Evolutionary conservation across 352 stramenopile species (phyloP), one percentile per base, ranked within the genome.

Genomic region (Globisporangium cystogenes): DNA sequence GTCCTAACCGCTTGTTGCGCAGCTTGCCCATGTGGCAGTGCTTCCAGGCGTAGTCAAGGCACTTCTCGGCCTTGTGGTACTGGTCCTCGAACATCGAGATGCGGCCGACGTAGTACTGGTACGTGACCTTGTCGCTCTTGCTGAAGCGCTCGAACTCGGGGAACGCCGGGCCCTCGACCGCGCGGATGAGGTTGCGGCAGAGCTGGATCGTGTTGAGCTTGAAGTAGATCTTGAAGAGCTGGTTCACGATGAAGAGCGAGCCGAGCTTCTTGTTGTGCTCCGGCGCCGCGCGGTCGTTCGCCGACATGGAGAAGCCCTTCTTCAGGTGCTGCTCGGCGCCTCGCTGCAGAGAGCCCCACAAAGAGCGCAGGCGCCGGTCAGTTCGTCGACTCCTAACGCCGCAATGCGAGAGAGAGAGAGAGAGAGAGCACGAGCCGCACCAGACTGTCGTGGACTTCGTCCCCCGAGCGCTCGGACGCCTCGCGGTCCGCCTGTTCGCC

Each of bases 211-310:
- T 98, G 59, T 92, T 91, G 64, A 91, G 72, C 66, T 92, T 90
- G 72, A 98, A 98, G 76, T 98, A 98, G 72, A 98, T 98, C 63
- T 95, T 96, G 70, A 98, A 98, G 40, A 98, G 82, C 70, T 98
- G 90, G 61, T 98, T 97, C 44, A 97, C 93, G 66, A 98, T 95
- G 57, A 94, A 96, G 11, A 94, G 70, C 50, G 80, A 71, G n/a
- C 82, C 84, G 42, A 88, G 68, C 48, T 90, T 90, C 72, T 94
- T 94, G 72, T 88, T 93, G 64, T 90, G 64, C 55, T 90, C 79
- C 4, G 68, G 52, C 15, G 80, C 69, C 37, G 79, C 84, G 62
- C 84, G 82, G 55, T 93, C 84, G 60, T 94, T 94, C 27, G 78
- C 78, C 7, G 81, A 71, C 83, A 91, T 92, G 33, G 83, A 82